Evolutionary conservation across 2,329 filamentous ascomycete genomes (phyloP).

Genomic region (Colletotrichum karsti): DNA sequence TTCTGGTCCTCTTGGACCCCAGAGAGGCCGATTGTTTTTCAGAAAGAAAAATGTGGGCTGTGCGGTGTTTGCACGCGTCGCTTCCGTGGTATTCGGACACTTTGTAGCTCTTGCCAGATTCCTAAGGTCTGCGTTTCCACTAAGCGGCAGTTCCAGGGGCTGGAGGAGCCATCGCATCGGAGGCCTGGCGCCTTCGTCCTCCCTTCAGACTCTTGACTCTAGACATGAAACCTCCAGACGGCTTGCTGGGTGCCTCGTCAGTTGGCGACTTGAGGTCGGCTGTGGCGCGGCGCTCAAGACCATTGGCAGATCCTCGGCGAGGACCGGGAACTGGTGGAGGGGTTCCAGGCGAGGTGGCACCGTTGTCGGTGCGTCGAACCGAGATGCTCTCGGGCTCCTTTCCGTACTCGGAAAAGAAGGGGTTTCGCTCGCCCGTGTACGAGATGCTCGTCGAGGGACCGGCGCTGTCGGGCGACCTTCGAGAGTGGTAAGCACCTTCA

Average conservation of each 20-base stretch:
- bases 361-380: conserved; percentile 49
- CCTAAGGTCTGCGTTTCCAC: conserved; percentile 32
- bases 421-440: conserved; percentile 67
- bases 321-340: conserved; percentile 63
- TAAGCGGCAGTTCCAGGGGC: conserved; percentile 51
- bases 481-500: conserved; percentile 54
- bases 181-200: conserved; percentile 53
- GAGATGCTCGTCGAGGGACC: conserved; percentile 42
- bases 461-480: conserved; percentile 48
- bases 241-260: conserved; percentile 53
- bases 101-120: background rate
- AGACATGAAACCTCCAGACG: conserved; percentile 70
- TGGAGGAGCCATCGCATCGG: conserved; percentile 28
- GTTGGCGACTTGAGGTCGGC: conserved; percentile 57
- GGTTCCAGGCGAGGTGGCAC: conserved; percentile 60
- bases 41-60: background rate
- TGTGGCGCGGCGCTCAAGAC: conserved; percentile 72
- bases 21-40: background rate
- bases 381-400: conserved; percentile 62
- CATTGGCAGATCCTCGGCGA: conserved; percentile 42
- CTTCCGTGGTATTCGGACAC: background rate
- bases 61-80: background rate
- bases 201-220: conserved; percentile 87
- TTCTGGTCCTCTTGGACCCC: background rate
- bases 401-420: conserved; percentile 84